These are phyloP conservation scores for Suillus hirtellus DNA, from an alignment of 768 basidiomycete species.

Conservation along the genomic window DNA sequence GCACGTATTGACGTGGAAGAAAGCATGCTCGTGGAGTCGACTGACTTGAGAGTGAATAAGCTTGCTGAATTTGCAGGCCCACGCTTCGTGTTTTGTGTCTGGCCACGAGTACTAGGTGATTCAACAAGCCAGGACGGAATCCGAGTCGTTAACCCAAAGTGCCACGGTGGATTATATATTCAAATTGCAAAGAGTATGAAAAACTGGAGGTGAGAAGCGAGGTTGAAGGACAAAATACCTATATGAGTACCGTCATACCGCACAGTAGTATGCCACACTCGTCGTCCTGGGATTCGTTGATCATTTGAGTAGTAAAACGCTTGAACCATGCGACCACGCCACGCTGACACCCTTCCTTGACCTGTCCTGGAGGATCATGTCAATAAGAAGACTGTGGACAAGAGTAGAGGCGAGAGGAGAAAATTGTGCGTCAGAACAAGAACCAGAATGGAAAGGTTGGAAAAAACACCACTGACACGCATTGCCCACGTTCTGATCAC, in stretches of 20 bases:
- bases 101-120: background rate
- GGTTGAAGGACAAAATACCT: background rate
- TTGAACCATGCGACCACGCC: conserved; percentile 46
- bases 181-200: background rate
- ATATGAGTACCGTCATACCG: background rate
- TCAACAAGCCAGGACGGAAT: background rate
- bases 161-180: background rate
- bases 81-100: background rate
- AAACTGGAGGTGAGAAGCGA: background rate
- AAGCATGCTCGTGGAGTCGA: background rate
- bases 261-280: background rate
- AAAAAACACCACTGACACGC: background rate
- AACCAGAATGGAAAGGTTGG: background rate
- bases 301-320: conserved; percentile 9
- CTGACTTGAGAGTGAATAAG: background rate
- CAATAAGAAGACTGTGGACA: background rate
- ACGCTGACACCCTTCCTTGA: conserved; percentile 50
- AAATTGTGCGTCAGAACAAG: background rate
- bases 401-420: background rate
- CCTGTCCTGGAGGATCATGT: conserved; percentile 32
- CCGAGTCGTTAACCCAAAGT: background rate
- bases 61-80: background rate
- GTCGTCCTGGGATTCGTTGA: background rate
- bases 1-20: background rate
- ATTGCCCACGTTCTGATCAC: background rate